Conservation (phyloP, 371 early-diverging fungal species). For the Mucor piriformis region DNA sequence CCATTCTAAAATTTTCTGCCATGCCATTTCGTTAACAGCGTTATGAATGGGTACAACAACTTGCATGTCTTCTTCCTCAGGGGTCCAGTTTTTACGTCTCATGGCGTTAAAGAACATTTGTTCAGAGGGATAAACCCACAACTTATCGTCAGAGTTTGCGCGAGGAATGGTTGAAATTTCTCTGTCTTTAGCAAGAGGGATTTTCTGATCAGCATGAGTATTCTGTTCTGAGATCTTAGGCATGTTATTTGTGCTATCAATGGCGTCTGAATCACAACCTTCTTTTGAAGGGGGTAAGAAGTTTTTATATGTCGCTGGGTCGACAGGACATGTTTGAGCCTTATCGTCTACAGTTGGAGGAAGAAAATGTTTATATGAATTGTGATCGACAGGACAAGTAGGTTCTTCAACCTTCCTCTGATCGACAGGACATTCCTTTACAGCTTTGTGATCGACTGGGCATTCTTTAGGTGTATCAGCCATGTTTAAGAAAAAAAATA, state of each 20-base stretch:
- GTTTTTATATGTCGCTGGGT: constrained; percentile 59
- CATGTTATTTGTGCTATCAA: constrained; percentile 78
- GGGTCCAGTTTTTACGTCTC: constrained; percentile 86
- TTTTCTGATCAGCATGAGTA: constrained; percentile 59
- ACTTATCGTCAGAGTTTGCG: constrained; percentile 49
- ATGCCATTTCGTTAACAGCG: constrained; percentile 91
- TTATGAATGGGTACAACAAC: constrained; percentile 63
- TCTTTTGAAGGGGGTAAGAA: constrained; percentile 44
- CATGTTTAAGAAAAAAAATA: background rate
- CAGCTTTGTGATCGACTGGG: constrained; percentile 34
- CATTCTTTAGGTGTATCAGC: constrained; percentile 17
- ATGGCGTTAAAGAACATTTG: constrained; percentile 95
- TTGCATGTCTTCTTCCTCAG: constrained; percentile 68
- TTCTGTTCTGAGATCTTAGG: constrained; percentile 67
- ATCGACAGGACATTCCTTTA: constrained; percentile 8
- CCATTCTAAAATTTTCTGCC: constrained; percentile 92
- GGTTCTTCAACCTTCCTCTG: constrained; percentile 16
- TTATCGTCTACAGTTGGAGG: constrained; percentile 20
- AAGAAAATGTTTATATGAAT: constrained; percentile 25
- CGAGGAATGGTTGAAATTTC: constrained; percentile 77
- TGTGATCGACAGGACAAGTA: constrained; percentile 44
- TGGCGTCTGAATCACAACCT: constrained; percentile 55
- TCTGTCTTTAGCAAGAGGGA: constrained; percentile 60
- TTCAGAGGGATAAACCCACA: constrained; percentile 97
- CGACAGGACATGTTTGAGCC: constrained; percentile 51